Percentiles rank a stretch among this genome's conserved stretches.
Conservation (phyloP, 176 grass and related monocot genomes). For the Pontederia crassipes region DNA sequence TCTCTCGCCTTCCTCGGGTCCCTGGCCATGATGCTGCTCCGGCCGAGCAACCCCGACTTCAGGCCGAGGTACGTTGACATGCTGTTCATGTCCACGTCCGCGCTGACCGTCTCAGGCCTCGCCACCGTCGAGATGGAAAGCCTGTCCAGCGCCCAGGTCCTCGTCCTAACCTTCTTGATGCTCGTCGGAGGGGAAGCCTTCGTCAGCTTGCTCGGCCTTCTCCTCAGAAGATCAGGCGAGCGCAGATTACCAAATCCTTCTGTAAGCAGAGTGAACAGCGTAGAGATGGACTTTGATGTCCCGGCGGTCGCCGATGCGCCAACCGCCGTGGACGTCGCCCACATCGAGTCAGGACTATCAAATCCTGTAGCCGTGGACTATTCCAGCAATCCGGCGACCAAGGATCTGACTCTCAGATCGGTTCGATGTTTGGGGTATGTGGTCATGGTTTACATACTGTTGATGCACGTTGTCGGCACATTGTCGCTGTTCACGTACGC, state of each 20-base stretch:
- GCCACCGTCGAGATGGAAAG: slow-evolving; percentile 60
- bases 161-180: slow-evolving; percentile 54
- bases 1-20: slow-evolving; percentile 53
- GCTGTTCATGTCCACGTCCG: slow-evolving; percentile 55
- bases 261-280: slow-evolving; percentile 11
- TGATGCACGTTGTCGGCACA: slow-evolving; percentile 27
- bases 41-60: slow-evolving; percentile 22
- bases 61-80: slow-evolving; percentile 37
- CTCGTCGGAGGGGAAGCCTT: slow-evolving; percentile 65
- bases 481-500: slow-evolving; percentile 35
- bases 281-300: background rate
- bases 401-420: slow-evolving; percentile 2
- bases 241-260: slow-evolving; percentile 2
- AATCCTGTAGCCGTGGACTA: too few relatives aligned
- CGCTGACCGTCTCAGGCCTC: slow-evolving; percentile 63
- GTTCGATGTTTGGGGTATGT: slow-evolving; percentile 29
- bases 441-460: slow-evolving; percentile 24
- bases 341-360: background rate
- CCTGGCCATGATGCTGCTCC: slow-evolving; percentile 32
- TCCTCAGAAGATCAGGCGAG: slow-evolving; percentile 7
- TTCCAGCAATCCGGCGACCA: background rate
- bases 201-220: slow-evolving; percentile 35
- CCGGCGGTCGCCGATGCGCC: background rate
- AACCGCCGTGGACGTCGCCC: slow-evolving; percentile 3
- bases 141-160: slow-evolving; percentile 48